These are phyloP conservation scores for Moesziomyces sp. DNA, from an alignment of 1,284 basidiomycete genomes.

Conservation along the genomic window DNA sequence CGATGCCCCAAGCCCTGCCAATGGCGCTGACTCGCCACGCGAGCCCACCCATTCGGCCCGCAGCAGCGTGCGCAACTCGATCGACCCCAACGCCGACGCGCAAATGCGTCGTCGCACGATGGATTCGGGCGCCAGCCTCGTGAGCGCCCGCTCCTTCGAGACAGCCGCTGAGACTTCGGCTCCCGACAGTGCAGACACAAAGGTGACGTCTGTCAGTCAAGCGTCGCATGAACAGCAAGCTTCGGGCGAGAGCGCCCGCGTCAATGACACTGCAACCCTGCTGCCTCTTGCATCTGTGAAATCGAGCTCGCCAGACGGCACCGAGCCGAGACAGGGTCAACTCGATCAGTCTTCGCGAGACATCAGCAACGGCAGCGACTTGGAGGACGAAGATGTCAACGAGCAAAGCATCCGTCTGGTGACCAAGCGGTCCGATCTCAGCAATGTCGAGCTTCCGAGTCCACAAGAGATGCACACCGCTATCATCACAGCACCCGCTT, in stretches of 20 bases:
- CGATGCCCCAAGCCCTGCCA: neutral
- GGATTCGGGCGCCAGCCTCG: slow-evolving; percentile 39
- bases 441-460: slow-evolving; percentile 8
- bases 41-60: slow-evolving; percentile 5
- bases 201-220: slow-evolving; percentile 7
- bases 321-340: neutral
- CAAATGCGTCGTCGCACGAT: slow-evolving; percentile 16
- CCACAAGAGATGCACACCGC: slow-evolving; percentile 7
- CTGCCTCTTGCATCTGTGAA: neutral
- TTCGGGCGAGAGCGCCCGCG: neutral
- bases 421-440: slow-evolving; percentile 24
- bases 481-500: slow-evolving; percentile 17
- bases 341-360: neutral
- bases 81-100: slow-evolving; percentile 12
- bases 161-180: slow-evolving; percentile 49
- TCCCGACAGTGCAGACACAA: slow-evolving; percentile 24
- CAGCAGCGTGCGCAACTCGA: slow-evolving; percentile 35
- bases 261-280: neutral
- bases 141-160: slow-evolving; percentile 47
- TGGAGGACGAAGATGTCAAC: neutral
- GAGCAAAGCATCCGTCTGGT: slow-evolving; percentile 52
- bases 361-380: neutral
- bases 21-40: slow-evolving; percentile 14
- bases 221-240: slow-evolving; percentile 2
- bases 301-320: neutral